Evolutionary conservation across 768 basidiomycete genomes (phyloP), one percentile per base, ranked within the genome.

Genomic region (Leccinum variicolor): DNA sequence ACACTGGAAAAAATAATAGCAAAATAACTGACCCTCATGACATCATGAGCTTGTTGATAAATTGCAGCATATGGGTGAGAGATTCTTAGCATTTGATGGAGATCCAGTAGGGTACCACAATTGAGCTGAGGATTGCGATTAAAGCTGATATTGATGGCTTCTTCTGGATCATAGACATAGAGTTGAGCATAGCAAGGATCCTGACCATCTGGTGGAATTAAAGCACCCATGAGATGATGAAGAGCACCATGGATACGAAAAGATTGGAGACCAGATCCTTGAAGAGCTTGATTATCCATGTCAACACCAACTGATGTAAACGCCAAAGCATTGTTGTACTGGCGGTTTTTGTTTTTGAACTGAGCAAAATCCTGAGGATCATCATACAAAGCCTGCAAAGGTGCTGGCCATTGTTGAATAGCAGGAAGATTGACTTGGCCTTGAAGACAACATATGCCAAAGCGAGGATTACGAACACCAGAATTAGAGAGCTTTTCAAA

Each of bases 301-400:
- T 57, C 26, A 23, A 47, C 45, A 10, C 55, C 60, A 1, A 62
- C 5, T 29, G 47, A 62, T 1, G 60, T 62, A 13, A 62, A 60
- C 0, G 60, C 54, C 10, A 61, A 1, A 6, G 46, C 11, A 49
- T 54, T 43, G 19, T 43, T 43, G 10, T 43, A 43, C 19, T 43
- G 19, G 19, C 0, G 19, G 10, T 21, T 43, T 17, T 43, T 43
- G 6, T n/a, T 43, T 43, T 11, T 43, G 8, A 43, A 43, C 19
- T 39, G 0, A 17, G 19, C 21, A n/a, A 10, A 4, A 19, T 43
- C 0, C 36, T 39, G 36, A 39, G 3, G 36, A 4, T 43, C 19
- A 19, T 43, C 41, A 43, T n/a, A 43, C 4, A 43, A n/a, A 43
- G 17, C 9, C 19, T 43, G 41, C 0, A 43, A 11, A 11, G 19